Evolutionary conservation across 2,329 filamentous ascomycete species (phyloP), one percentile per base, ranked within the genome.

Genomic region (Trichoderma semiorbis): DNA sequence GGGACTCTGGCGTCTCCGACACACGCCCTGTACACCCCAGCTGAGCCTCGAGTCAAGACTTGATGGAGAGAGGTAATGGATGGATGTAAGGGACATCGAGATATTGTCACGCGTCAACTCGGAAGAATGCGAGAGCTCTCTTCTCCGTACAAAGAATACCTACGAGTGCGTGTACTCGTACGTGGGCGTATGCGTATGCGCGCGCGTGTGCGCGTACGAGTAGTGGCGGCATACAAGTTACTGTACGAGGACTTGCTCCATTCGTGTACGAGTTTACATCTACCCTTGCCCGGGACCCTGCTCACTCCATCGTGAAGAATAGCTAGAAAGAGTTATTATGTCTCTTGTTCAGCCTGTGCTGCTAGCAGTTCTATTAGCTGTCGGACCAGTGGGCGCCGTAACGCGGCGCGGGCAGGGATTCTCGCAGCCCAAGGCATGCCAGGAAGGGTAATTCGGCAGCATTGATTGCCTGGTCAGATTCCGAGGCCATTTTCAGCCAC

Each of bases 401-500:
- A 70, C 47, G 36, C 50, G 60, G 60, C 60, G 60, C 21, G 60
- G 60, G 32, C 60, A 64, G 60, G 68, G 68, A 50, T 53, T 18
- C n/a, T 34, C 24, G 39, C 55, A 32, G n/a, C 39, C 34, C 67
- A 36, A 62, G 43, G 12, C 60, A 24, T 12, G 34, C 43, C 58
- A 63, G 18, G 43, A 63, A 55, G 58, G 30, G 68, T 32, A 63
- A 57, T 63, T 70, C 68, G 58, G 47, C 57, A 63, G 28, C 36
- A 21, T 43, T 34, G 62, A 70, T 61, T 55, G 53, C 16, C 14
- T 39, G 47, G 47, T 21, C 21, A 66, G 63, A 66, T 71, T 53
- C 30, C 63, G 69, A 60, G 61, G 34, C 28, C 63, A 67, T 67
- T 50, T 67, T n/a, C 39, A 55, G 50, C 62, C 69, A 70, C 50